Evolutionary conservation across 1,284 basidiomycete species (phyloP).

Genomic region (Phlebopus sp.): DNA sequence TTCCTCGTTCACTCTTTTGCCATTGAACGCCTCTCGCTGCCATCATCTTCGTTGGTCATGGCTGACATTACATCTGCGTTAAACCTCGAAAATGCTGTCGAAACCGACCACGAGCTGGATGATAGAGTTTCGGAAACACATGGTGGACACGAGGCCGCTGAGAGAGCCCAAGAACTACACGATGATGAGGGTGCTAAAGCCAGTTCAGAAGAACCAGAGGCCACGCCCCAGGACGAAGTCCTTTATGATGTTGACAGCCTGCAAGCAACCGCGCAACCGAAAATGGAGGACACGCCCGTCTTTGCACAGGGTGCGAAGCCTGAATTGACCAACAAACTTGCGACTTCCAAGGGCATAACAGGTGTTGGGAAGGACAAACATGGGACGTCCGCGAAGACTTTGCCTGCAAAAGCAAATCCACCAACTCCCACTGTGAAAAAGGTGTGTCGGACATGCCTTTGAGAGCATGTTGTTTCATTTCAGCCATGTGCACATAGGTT

Average conservation of each 20-base stretch:
- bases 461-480: slow-evolving; percentile 24
- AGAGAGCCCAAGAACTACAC: slow-evolving; percentile 35
- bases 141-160: slow-evolving; percentile 52
- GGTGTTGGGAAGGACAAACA: slow-evolving; percentile 40
- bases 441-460: slow-evolving; percentile 40
- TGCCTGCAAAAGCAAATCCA: slow-evolving; percentile 31
- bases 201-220: slow-evolving; percentile 17
- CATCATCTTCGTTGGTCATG: slow-evolving; percentile 39
- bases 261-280: slow-evolving; percentile 8
- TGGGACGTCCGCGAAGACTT: slow-evolving; percentile 20
- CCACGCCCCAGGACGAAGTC: slow-evolving; percentile 16
- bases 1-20: slow-evolving; percentile 16
- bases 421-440: slow-evolving; percentile 62
- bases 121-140: slow-evolving; percentile 30
- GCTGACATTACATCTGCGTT: slow-evolving; percentile 38
- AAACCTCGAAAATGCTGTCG: slow-evolving; percentile 23
- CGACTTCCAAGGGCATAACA: slow-evolving; percentile 30
- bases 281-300: slow-evolving; percentile 14
- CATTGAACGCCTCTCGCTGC: neutral
- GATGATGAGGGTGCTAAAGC: slow-evolving; percentile 27
- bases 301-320: slow-evolving; percentile 13
- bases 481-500: slow-evolving; percentile 44
- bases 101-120: slow-evolving; percentile 24
- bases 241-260: slow-evolving; percentile 11
- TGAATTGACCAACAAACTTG: slow-evolving; percentile 22